Conservation (phyloP, 2,329 filamentous ascomycete genomes). For the Colletotrichum orchidophilum region DNA sequence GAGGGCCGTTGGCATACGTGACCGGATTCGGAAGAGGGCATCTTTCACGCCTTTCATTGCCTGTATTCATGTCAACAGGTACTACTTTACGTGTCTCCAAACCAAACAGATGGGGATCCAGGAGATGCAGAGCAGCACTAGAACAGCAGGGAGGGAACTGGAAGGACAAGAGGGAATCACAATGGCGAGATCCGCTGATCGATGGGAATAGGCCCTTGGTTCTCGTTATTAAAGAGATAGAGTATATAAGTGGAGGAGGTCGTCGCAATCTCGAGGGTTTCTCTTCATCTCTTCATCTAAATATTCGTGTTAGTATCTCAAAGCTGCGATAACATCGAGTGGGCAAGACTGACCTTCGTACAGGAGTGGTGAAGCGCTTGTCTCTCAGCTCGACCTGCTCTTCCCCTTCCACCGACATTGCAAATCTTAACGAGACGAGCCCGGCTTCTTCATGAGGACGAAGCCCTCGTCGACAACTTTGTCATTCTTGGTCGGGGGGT, state of each 20-base stretch:
- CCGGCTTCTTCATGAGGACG: conserved; percentile 18
- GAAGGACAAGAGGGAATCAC: not conserved
- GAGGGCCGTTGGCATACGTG: not conserved
- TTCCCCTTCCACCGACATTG: too few relatives aligned
- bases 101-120: too few relatives aligned
- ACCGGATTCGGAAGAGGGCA: not conserved
- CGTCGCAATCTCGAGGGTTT: not conserved
- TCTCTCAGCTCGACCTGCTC: not conserved
- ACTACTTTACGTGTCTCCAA: not conserved
- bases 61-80: not conserved
- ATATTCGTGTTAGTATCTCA: not conserved
- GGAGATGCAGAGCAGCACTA: not conserved
- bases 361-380: not conserved
- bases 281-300: not conserved
- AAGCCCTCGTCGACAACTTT: conserved; percentile 10
- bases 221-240: not conserved
- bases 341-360: not conserved
- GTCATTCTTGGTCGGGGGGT: not conserved
- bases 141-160: too few relatives aligned
- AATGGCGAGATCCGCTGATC: not conserved
- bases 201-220: not conserved
- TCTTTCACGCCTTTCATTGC: too few relatives aligned
- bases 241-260: not conserved
- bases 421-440: not conserved
- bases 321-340: not conserved